These are phyloP conservation scores for Fusarium musae DNA, from an alignment of 2,329 filamentous ascomycete genomes.

Conservation along the genomic window DNA sequence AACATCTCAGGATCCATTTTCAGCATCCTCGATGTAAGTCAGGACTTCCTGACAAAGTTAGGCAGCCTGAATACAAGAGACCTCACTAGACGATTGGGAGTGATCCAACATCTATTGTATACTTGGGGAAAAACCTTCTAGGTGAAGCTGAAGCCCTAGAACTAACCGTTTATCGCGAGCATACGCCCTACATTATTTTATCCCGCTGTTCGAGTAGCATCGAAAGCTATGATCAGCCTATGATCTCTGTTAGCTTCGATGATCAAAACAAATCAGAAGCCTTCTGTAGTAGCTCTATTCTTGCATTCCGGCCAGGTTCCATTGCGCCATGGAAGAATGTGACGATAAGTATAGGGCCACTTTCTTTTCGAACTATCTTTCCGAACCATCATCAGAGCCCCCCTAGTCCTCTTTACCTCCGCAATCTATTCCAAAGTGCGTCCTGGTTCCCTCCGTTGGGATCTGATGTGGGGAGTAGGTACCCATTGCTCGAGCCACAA, in stretches of 20 bases:
- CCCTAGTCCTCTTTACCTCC: background rate
- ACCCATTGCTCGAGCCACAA: background rate
- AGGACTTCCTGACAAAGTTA: background rate
- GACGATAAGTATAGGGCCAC: background rate
- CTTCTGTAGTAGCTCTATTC: background rate
- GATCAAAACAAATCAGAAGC: background rate
- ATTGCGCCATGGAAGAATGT: background rate
- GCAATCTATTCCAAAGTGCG: background rate
- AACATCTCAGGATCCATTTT: background rate
- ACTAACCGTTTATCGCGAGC: background rate
- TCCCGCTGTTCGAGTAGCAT: background rate
- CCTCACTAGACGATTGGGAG: background rate
- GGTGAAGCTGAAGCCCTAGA: background rate
- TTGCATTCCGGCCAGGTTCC: background rate
- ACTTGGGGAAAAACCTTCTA: background rate
- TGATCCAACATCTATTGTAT: background rate
- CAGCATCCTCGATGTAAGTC: background rate
- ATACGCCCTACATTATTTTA: background rate
- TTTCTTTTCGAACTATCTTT: background rate
- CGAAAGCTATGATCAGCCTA: background rate
- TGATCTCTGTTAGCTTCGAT: background rate
- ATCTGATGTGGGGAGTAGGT: background rate
- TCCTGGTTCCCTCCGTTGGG: background rate
- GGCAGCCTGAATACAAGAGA: background rate
- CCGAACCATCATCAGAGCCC: background rate